A percentile compares a stretch with the other conserved stretches of the same genome.
phyloP scores from a whole-genome alignment of 371 early-diverging fungal species.

The Phascolomyces articulosus region DNA sequence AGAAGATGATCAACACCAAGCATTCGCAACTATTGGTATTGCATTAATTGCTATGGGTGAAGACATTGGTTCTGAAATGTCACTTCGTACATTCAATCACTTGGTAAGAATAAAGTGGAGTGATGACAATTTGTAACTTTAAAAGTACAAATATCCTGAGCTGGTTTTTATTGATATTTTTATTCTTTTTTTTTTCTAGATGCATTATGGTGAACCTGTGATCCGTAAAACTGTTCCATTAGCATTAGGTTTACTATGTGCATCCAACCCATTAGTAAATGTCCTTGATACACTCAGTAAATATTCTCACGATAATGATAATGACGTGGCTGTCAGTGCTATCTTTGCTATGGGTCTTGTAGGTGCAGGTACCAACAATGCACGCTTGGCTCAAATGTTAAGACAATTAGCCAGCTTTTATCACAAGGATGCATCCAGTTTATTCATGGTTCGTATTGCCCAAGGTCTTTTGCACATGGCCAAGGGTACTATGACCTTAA shows the following conservation, averaged over 20 bases:
- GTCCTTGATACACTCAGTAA: constrained; percentile 96
- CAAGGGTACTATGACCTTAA: constrained; percentile 96
- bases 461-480: constrained; percentile 98
- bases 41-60: constrained; percentile 97
- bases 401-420: constrained; percentile 97
- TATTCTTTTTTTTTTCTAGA: constrained; percentile 45
- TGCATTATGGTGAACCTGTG: constrained; percentile 98
- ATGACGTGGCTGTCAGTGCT: constrained; percentile 93
- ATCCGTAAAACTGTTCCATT: constrained; percentile 94
- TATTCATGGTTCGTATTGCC: constrained; percentile 96
- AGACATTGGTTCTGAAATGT: constrained; percentile 96
- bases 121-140: constrained; percentile 4
- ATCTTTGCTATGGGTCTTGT: constrained; percentile 99
- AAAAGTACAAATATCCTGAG: too few species aligned
- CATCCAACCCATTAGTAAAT: constrained; percentile 92
- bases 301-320: constrained; percentile 96
- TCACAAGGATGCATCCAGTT: constrained; percentile 91
- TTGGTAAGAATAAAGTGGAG: constrained; percentile 55
- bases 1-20: constrained; percentile 86
- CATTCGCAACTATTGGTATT: constrained; percentile 95
- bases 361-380: constrained; percentile 99
- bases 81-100: constrained; percentile 92
- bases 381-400: constrained; percentile 96
- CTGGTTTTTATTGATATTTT: constrained; percentile 39
- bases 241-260: constrained; percentile 93